These are phyloP conservation scores for Gaeumannomyces tritici DNA, from an alignment of 2,329 filamentous ascomycete genomes.

Conservation along the genomic window DNA sequence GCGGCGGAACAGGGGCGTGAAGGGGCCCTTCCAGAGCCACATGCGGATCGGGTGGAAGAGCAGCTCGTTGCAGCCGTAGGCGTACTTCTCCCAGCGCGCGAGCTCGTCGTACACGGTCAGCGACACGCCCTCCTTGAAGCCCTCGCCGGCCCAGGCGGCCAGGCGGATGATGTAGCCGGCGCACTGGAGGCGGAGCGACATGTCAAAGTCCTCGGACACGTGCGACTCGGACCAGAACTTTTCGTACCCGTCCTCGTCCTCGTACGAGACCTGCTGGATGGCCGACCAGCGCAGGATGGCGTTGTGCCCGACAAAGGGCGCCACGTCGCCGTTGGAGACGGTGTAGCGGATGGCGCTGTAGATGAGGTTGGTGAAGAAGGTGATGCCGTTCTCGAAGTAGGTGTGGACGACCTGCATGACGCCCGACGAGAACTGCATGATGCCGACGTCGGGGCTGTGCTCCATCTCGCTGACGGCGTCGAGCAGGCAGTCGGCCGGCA, in stretches of 20 bases:
- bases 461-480: conserved; percentile 79
- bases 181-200: conserved; percentile 67
- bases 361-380: conserved; percentile 65
- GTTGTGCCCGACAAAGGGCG: conserved; percentile 75
- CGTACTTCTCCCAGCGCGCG: conserved; percentile 80
- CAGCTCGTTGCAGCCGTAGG: conserved; percentile 74
- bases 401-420: conserved; percentile 72
- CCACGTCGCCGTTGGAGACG: conserved; percentile 68
- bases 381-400: conserved; percentile 63
- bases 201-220: conserved; percentile 75
- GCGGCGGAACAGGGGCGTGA: conserved; percentile 66
- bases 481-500: conserved; percentile 66
- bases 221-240: conserved; percentile 78
- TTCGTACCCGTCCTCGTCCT: conserved; percentile 60
- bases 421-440: conserved; percentile 68
- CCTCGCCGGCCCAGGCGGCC: conserved; percentile 63
- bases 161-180: conserved; percentile 64
- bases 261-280: conserved; percentile 63
- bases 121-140: conserved; percentile 76
- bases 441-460: conserved; percentile 66
- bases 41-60: conserved; percentile 69
- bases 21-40: conserved; percentile 65
- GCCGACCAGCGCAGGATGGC: conserved; percentile 68
- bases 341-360: conserved; percentile 70
- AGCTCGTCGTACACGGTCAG: conserved; percentile 79